A percentile compares a stretch with the other conserved stretches of the same genome.
These are phyloP conservation scores for Wickerhamiella qilinensis DNA, from an alignment of 805 yeast species.

Conservation along the genomic window DNA sequence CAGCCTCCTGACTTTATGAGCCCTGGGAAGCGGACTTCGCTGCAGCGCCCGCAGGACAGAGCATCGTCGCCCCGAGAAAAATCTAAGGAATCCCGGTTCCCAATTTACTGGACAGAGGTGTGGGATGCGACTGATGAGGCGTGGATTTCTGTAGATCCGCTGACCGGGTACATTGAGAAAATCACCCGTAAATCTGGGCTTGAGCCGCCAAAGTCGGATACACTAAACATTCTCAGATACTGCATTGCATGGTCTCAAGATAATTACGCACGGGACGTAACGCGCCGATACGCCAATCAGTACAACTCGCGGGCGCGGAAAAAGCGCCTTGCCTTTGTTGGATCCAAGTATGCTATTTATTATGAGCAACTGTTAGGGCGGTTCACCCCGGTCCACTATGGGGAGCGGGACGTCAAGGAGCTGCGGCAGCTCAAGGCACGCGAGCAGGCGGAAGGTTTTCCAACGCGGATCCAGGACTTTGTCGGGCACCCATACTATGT, in stretches of 20 bases:
- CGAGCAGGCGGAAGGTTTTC: slow-evolving; percentile 70
- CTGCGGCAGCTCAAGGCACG: slow-evolving; percentile 42
- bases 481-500: slow-evolving; percentile 78
- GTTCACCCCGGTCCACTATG: slow-evolving; percentile 15
- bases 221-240: slow-evolving; percentile 47
- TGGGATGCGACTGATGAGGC: slow-evolving; percentile 60
- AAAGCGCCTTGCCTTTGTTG: slow-evolving; percentile 49
- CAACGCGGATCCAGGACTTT: slow-evolving; percentile 67
- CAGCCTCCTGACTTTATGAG: slow-evolving; percentile 80
- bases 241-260: slow-evolving; percentile 59
- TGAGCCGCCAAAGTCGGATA: slow-evolving; percentile 56
- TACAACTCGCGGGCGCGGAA: slow-evolving; percentile 63
- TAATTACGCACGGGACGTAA: slow-evolving; percentile 62
- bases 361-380: slow-evolving; percentile 31
- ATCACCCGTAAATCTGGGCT: slow-evolving; percentile 39
- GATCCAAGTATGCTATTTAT: slow-evolving; percentile 33
- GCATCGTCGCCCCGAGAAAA: not conserved
- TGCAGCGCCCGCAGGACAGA: too few relatives aligned
- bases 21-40: slow-evolving; percentile 10
- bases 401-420: slow-evolving; percentile 30
- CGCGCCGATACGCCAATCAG: slow-evolving; percentile 59
- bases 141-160: slow-evolving; percentile 83
- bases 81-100: slow-evolving; percentile 26
- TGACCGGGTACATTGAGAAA: slow-evolving; percentile 44
- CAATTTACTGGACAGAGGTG: slow-evolving; percentile 86